A percentile compares a stretch with the other conserved stretches of the same genome.
Conservation (phyloP, 2,329 filamentous ascomycete genomes). For the Venturia nashicola region DNA sequence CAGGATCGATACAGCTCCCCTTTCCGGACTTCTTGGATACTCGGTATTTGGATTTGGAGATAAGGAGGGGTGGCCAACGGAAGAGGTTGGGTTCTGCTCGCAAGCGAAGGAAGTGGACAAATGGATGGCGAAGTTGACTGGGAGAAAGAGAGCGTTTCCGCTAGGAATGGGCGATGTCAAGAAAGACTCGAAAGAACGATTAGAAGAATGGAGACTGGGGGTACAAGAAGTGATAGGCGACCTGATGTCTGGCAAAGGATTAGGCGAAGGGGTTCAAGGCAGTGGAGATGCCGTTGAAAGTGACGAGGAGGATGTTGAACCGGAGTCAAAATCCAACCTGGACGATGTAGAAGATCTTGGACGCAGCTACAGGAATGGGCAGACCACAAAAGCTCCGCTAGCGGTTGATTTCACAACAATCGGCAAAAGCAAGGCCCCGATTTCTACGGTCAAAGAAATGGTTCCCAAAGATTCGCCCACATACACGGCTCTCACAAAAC, state of each 20-base stretch:
- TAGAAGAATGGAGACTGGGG: slow-evolving; percentile 69
- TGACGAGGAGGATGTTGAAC: slow-evolving; percentile 49
- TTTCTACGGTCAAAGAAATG: slow-evolving; percentile 64
- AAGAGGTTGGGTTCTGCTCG: slow-evolving; percentile 83
- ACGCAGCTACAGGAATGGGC: slow-evolving; percentile 23
- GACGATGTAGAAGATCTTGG: slow-evolving; percentile 81
- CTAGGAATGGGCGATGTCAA: slow-evolving; percentile 82
- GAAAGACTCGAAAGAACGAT: slow-evolving; percentile 50
- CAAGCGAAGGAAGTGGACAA: slow-evolving; percentile 84
- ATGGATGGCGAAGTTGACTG: slow-evolving; percentile 95
- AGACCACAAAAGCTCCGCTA: slow-evolving; percentile 32
- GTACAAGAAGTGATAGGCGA: slow-evolving; percentile 58
- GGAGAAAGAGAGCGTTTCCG: slow-evolving; percentile 74
- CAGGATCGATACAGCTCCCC: slow-evolving; percentile 78
- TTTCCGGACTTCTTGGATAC: slow-evolving; percentile 69
- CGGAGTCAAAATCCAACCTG: slow-evolving; percentile 36
- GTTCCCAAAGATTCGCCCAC: slow-evolving; percentile 85
- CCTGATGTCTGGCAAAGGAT: slow-evolving; percentile 36
- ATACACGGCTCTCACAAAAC: slow-evolving; percentile 79
- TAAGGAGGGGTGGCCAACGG: slow-evolving; percentile 80
- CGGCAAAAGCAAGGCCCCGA: slow-evolving; percentile 37
- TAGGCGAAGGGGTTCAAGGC: slow-evolving; percentile 58
- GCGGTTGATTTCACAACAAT: slow-evolving; percentile 81
- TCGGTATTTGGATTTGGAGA: slow-evolving; percentile 93
- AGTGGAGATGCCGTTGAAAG: slow-evolving; percentile 79